Evolutionary conservation across 1,284 basidiomycete species (phyloP).

Genomic region (Porodaedalea pini): DNA sequence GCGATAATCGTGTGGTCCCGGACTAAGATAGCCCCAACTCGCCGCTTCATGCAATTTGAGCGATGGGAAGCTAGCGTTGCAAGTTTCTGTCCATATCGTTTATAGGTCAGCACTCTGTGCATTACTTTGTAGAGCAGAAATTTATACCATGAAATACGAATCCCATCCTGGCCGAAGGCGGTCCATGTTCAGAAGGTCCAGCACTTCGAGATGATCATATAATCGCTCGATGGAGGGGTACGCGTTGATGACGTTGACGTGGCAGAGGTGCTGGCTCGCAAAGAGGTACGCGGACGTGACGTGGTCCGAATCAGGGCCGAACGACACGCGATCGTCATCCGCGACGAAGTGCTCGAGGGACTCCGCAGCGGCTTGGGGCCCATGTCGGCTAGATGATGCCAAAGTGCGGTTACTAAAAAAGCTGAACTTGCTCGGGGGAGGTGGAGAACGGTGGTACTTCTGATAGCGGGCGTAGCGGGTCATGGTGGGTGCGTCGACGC

Average conservation of each 20-base stretch:
- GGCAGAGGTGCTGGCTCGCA: constrained; percentile 23
- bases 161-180: constrained; percentile 89
- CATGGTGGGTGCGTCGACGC: constrained; percentile 81
- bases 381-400: constrained; percentile 10
- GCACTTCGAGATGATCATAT: constrained; percentile 57
- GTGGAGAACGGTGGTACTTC: constrained; percentile 37
- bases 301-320: constrained; percentile 39
- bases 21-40: constrained; percentile 91
- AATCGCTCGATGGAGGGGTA: constrained; percentile 57
- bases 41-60: constrained; percentile 97
- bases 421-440: constrained; percentile 14
- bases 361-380: constrained; percentile 26
- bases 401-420: constrained; percentile 4
- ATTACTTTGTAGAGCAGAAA: neutral
- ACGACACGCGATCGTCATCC: constrained; percentile 59
- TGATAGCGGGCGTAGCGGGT: constrained; percentile 51
- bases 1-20: constrained; percentile 84
- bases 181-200: constrained; percentile 70
- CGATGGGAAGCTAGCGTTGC: constrained; percentile 80
- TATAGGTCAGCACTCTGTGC: constrained; percentile 21
- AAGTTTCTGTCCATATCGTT: constrained; percentile 11
- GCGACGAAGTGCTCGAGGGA: constrained; percentile 67
- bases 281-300: constrained; percentile 28
- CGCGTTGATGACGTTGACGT: constrained; percentile 68
- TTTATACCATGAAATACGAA: constrained; percentile 87